phyloP scores from a whole-genome alignment of 2,329 filamentous ascomycete species.

The Thielaviopsis ethacetica region DNA sequence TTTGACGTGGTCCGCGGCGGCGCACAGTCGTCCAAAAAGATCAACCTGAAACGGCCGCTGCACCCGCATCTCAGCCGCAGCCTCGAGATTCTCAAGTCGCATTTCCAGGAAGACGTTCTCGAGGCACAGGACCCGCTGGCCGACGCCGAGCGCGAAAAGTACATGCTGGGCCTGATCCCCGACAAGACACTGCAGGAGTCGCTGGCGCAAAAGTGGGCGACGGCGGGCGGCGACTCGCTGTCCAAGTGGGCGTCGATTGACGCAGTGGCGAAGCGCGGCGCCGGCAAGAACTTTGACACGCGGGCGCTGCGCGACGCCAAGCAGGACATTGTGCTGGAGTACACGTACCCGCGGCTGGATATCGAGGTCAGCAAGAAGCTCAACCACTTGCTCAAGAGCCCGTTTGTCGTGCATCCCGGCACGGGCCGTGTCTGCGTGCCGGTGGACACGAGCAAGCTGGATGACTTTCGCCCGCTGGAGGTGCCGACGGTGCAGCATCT shows the following conservation, averaged over 20 bases:
- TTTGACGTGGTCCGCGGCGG: constrained; percentile 81
- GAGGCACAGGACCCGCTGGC: constrained; percentile 75
- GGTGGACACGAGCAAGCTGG: constrained; percentile 59
- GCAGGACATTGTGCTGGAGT: constrained; percentile 90
- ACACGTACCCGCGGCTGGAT: constrained; percentile 93
- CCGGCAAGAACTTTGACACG: constrained; percentile 54
- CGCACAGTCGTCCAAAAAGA: constrained; percentile 69
- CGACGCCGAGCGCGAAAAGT: constrained; percentile 51
- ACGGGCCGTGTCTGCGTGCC: constrained; percentile 92
- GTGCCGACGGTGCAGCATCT: constrained; percentile 84
- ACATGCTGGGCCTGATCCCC: constrained; percentile 70
- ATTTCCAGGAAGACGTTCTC: constrained; percentile 75
- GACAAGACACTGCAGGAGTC: constrained; percentile 63
- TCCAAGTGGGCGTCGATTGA: constrained; percentile 95
- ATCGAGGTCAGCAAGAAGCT: constrained; percentile 95
- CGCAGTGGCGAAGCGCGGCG: constrained; percentile 59
- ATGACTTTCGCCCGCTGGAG: constrained; percentile 68
- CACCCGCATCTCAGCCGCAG: constrained; percentile 86
- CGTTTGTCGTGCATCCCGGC: constrained; percentile 90
- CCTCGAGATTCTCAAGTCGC: constrained; percentile 63
- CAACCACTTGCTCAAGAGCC: constrained; percentile 93
- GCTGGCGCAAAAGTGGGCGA: constrained; percentile 80
- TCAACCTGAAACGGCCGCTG: constrained; percentile 67
- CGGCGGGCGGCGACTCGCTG: constrained; percentile 54
- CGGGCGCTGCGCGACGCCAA: constrained; percentile 71